Base-by-base conservation (phyloP, 148 eudicot genomes). In the Vaccinium vitisidaea region DNA sequence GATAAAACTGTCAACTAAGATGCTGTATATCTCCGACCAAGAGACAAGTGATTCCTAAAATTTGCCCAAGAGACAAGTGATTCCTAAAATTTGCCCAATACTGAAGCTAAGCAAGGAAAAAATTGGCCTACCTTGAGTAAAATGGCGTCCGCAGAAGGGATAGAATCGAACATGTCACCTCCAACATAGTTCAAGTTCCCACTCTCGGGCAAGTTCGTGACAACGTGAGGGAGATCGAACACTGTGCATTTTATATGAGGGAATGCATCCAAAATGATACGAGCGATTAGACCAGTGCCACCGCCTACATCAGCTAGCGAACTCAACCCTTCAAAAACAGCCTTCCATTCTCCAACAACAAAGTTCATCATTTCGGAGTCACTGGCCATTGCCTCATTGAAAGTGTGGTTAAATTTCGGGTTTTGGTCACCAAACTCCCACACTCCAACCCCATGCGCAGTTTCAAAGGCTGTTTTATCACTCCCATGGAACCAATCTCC, bases 201-300 rank as follows among this genome's bases (percentile, higher is more conserved):
- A 54, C 25, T 56, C 49, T 79, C 69, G 0, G 27, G 67, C 82
- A 30, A 56, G 49, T 32, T n/a, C 5, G 82, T 48, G 2, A 79
- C 67, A 18, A 79, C 82, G 4, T 55, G 82, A 0, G 67, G 82
- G 19, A 55, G 82, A 32, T 79, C 82, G 56, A 79, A 55, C 23
- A 79, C 82, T 1, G 82, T 55, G 82, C 82, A 79, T 79, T 79
- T 55, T 8, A 79, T 79, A 16, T 32, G 67, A 54, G 82, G 82
- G 82, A 54, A 79, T 0, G 69, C 67, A 39, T 79, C 65, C 48
- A 55, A 32, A 79, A 79, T 79, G 67, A 79, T 79, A 67, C 36
- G 8, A 23, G 82, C 63, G 9, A 55, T 23, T n/a, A 13, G 1
- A 7, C 82, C 82, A 30, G 67, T 79, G 67, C 82, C 82, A 48